phyloP scores from a whole-genome alignment of 352 stramenopile genomes.

The Plasmopara halstedii region DNA sequence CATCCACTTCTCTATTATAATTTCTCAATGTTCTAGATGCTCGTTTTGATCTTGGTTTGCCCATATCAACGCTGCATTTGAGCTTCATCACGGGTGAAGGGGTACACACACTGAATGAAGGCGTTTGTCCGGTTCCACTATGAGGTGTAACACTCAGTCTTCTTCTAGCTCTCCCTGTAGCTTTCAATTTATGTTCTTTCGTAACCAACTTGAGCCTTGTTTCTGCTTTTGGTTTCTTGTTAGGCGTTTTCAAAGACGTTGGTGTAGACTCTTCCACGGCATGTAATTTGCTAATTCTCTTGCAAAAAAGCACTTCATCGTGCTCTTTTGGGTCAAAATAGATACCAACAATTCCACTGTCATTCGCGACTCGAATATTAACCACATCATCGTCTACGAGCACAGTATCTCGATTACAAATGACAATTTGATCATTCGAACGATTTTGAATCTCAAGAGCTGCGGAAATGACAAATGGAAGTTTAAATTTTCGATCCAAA shows the following conservation, averaged over 20 bases:
- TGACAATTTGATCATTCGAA: conserved; percentile 4
- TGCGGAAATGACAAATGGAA: conserved; percentile 68
- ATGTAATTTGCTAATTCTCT: conserved; percentile 27
- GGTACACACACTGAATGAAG: conserved; percentile 62
- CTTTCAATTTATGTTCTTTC: conserved; percentile 30
- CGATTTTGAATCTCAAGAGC: conserved; percentile 31
- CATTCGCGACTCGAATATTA: conserved; percentile 66
- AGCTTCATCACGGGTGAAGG: conserved; percentile 76
- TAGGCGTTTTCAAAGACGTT: conserved; percentile 15
- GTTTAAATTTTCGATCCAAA: conserved; percentile 61
- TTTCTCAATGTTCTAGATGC: conserved; percentile 34
- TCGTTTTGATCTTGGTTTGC: conserved; percentile 57
- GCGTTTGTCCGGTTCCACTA: conserved; percentile 15
- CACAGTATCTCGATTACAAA: conserved; percentile 62
- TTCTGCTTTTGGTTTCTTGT: conserved; percentile 12
- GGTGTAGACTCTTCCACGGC: neutral
- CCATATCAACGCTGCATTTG: conserved; percentile 73
- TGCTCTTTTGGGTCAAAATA: conserved; percentile 53
- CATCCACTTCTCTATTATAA: conserved; percentile 46
- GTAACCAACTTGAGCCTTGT: conserved; percentile 24
- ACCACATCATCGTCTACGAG: conserved; percentile 74
- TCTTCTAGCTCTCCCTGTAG: conserved; percentile 14
- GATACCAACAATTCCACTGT: conserved; percentile 64
- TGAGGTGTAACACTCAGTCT: conserved; percentile 8
- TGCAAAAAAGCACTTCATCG: conserved; percentile 35